phyloP scores from a whole-genome alignment of 78 protist genomes.

The Polysphondylium violaceum region DNA sequence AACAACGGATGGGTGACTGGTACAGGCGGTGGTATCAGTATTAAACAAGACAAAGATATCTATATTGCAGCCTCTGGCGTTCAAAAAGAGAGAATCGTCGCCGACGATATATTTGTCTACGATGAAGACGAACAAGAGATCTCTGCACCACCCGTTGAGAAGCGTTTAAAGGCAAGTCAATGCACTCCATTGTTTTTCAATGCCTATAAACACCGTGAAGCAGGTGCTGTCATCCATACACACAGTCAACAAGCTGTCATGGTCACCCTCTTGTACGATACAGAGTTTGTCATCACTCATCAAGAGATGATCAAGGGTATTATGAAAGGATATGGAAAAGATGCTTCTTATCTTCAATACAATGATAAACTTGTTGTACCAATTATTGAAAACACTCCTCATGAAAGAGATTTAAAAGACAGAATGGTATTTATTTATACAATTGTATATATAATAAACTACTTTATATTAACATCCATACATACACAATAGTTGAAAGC shows the following conservation, averaged over 20 bases:
- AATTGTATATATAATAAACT: not conserved
- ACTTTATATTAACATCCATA: too few species aligned
- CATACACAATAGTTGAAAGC: slow-evolving; percentile 46
- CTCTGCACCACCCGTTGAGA: slow-evolving; percentile 15
- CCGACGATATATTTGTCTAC: slow-evolving; percentile 87
- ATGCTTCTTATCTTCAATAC: slow-evolving; percentile 54
- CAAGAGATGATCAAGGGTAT: slow-evolving; percentile 96
- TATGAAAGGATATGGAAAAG: slow-evolving; percentile 24
- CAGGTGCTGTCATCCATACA: slow-evolving; percentile 95
- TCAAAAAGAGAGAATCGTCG: slow-evolving; percentile 92
- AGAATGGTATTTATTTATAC: slow-evolving; percentile 54
- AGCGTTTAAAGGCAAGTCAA: slow-evolving; percentile 57
- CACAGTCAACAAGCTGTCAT: slow-evolving; percentile 89
- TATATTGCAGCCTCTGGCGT: slow-evolving; percentile 96
- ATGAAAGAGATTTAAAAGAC: slow-evolving; percentile 78
- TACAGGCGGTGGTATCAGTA: slow-evolving; percentile 90
- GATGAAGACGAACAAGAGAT: slow-evolving; percentile 77
- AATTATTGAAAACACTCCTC: slow-evolving; percentile 94
- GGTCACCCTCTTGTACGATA: slow-evolving; percentile 88
- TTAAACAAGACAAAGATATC: slow-evolving; percentile 54
- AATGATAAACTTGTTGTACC: slow-evolving; percentile 90
- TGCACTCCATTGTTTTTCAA: slow-evolving; percentile 92
- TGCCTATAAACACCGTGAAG: slow-evolving; percentile 82
- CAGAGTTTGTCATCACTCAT: slow-evolving; percentile 90
- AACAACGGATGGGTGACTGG: slow-evolving; percentile 88